Conservation (phyloP, 2,329 filamentous ascomycete genomes). For the Blastomyces percursus region DNA sequence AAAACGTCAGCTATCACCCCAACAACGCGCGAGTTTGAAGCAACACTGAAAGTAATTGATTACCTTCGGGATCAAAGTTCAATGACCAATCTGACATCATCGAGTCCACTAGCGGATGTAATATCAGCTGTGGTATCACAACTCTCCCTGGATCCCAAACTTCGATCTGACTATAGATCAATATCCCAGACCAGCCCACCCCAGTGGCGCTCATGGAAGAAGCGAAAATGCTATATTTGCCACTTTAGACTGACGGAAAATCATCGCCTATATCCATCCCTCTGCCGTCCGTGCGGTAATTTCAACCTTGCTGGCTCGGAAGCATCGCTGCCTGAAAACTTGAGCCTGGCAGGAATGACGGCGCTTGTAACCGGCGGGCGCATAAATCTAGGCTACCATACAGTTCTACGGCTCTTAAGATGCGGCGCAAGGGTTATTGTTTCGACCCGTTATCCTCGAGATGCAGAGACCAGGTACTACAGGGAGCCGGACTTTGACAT, state of each 20-base stretch:
- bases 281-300: constrained; percentile 26
- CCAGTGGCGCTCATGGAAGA: not conserved
- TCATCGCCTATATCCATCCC: constrained; percentile 20
- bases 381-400: constrained; percentile 27
- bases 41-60: constrained; percentile 16
- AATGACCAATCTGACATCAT: constrained; percentile 5
- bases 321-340: constrained; percentile 21
- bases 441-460: constrained; percentile 27
- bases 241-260: constrained; percentile 15
- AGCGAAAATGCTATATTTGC: constrained; percentile 27
- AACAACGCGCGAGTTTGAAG: constrained; percentile 10
- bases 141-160: not conserved
- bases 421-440: constrained; percentile 29
- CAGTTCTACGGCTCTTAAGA: constrained; percentile 25
- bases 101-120: constrained; percentile 3
- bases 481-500: constrained; percentile 13
- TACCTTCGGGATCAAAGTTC: constrained; percentile 14
- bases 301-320: constrained; percentile 26
- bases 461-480: constrained; percentile 24
- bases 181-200: not conserved
- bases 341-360: constrained; percentile 19
- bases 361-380: constrained; percentile 29
- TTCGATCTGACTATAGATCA: not conserved
- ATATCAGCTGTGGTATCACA: not conserved
- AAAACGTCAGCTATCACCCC: constrained; percentile 10